phyloP scores from a whole-genome alignment of 2,329 filamentous ascomycete species.

The Fusarium lateritium region DNA sequence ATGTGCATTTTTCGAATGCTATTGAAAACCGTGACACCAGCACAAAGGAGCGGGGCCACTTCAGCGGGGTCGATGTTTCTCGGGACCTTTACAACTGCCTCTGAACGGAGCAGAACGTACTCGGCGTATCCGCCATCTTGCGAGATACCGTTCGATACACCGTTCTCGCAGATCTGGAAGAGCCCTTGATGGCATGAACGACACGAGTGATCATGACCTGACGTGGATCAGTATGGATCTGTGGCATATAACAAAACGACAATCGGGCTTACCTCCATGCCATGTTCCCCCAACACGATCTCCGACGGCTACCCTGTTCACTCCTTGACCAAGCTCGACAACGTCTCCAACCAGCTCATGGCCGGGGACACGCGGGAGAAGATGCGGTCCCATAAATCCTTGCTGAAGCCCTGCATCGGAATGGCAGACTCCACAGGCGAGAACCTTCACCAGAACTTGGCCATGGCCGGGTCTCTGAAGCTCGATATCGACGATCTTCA shows the following conservation, averaged over 20 bases:
- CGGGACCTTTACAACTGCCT: constrained; percentile 72
- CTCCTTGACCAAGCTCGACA: constrained; percentile 73
- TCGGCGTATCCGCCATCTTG: constrained; percentile 78
- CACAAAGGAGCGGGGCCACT: constrained; percentile 74
- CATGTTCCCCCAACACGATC: constrained; percentile 73
- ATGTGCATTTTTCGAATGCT: constrained; percentile 68
- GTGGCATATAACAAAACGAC: no score
- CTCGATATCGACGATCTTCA: no score
- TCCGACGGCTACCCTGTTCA: constrained; percentile 54
- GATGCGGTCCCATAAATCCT: constrained; percentile 65
- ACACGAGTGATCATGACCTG: constrained; percentile 73
- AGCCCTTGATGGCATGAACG: constrained; percentile 71
- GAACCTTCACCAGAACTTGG: constrained; percentile 78
- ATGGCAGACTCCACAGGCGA: constrained; percentile 81
- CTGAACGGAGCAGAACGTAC: constrained; percentile 72
- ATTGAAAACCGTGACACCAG: constrained; percentile 76
- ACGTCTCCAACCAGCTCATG: constrained; percentile 81
- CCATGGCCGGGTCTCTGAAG: constrained; percentile 46
- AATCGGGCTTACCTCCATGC: constrained; percentile 46
- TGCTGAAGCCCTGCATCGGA: constrained; percentile 66
- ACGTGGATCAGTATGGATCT: no score
- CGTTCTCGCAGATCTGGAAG: constrained; percentile 79
- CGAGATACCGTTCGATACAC: constrained; percentile 74
- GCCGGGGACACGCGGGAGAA: constrained; percentile 75
- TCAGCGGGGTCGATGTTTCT: constrained; percentile 65